Evolutionary conservation across 345 rosid species (phyloP).

Genomic region (Corymbia maculata): DNA sequence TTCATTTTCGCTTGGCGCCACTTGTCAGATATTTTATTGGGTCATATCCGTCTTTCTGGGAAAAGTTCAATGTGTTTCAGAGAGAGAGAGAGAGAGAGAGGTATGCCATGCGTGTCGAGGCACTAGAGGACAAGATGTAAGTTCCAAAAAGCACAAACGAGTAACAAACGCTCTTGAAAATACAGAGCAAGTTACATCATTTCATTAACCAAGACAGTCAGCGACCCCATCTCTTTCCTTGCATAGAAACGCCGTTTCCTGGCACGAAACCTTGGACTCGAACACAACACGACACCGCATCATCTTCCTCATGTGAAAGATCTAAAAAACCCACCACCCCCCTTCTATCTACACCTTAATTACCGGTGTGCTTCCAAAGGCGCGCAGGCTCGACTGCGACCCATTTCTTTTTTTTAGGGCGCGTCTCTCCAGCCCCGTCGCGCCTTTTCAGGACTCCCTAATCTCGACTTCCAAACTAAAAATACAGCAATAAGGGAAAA

Average conservation of each 20-base stretch:
- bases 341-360: constrained; percentile 10
- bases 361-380: constrained; percentile 6
- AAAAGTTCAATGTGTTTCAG: neutral
- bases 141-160: neutral
- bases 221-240: neutral
- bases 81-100: neutral
- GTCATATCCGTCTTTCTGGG: neutral
- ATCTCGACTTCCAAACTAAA: neutral
- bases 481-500: neutral
- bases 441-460: neutral
- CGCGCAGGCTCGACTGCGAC: constrained; percentile 25
- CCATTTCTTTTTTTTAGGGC: neutral
- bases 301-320: neutral
- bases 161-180: neutral
- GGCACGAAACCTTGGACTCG: constrained; percentile 7
- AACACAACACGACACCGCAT: neutral
- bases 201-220: neutral
- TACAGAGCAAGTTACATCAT: neutral
- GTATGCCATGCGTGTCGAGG: neutral
- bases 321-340: neutral
- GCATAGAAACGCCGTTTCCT: constrained; percentile 3
- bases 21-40: neutral
- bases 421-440: neutral
- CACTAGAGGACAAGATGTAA: neutral
- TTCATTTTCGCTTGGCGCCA: neutral